phyloP scores from a whole-genome alignment of 225 moss, liverwort and hornwort species.

The Takakia lepidozioides region DNA sequence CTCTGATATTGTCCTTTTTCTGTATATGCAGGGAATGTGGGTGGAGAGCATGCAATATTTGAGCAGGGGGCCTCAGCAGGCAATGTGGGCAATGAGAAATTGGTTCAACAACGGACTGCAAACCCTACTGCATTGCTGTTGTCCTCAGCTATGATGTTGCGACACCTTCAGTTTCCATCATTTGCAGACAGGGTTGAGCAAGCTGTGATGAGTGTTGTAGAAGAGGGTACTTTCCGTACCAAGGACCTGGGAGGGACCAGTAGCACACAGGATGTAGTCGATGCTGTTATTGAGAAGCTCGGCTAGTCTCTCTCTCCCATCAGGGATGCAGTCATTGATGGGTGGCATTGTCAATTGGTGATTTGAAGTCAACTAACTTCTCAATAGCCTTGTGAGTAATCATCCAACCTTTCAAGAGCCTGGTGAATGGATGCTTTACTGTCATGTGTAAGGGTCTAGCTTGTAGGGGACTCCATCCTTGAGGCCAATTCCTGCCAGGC shows the following conservation, averaged over 20 bases:
- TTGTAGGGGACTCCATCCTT: too few relatives aligned
- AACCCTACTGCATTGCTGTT: slow-evolving; percentile 85
- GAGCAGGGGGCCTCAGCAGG: slow-evolving; percentile 99
- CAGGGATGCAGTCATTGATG: too few relatives aligned
- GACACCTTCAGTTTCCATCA: slow-evolving; percentile 96
- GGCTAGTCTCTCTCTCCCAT: too few relatives aligned
- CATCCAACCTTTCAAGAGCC: too few relatives aligned
- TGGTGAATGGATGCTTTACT: too few relatives aligned
- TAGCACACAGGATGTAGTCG: slow-evolving; percentile 86
- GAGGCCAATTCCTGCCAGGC: too few relatives aligned
- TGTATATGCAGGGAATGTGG: slow-evolving; percentile 72
- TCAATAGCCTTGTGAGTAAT: too few relatives aligned
- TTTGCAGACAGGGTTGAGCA: slow-evolving; percentile 95
- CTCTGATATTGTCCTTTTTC: too few relatives aligned
- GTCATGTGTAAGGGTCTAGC: too few relatives aligned
- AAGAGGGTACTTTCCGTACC: slow-evolving; percentile 82
- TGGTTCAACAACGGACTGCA: slow-evolving; percentile 69
- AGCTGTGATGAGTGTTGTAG: slow-evolving; percentile 86
- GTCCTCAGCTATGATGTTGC: slow-evolving; percentile 98
- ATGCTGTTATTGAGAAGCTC: slow-evolving; percentile 81
- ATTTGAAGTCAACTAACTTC: too few relatives aligned
- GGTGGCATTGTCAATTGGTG: too few relatives aligned
- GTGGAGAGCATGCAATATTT: slow-evolving; percentile 92
- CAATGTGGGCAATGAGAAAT: slow-evolving; percentile 94
- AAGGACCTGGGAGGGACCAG: slow-evolving; percentile 95